Conservation (phyloP, 1,284 basidiomycete species). For the Amylostereum areolatum region DNA sequence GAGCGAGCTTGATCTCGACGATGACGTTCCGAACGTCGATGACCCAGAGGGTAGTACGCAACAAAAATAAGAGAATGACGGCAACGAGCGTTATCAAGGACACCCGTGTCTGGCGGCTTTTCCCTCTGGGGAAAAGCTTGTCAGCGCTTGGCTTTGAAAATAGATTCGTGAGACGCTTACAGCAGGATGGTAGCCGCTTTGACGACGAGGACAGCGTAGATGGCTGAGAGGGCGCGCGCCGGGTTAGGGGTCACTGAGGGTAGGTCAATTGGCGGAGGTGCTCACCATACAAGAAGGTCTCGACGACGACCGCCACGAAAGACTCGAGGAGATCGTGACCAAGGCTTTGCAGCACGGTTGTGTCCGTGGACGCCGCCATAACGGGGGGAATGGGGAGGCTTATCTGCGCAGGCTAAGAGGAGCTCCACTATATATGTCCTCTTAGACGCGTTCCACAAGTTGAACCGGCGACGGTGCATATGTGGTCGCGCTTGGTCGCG, state of each 20-base stretch:
- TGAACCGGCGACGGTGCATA: no score
- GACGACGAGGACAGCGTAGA: slow-evolving; percentile 2
- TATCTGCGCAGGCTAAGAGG: no score
- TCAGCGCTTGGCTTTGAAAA: background rate
- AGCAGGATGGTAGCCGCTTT: slow-evolving; percentile 1
- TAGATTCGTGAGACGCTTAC: background rate
- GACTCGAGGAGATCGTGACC: slow-evolving; percentile 8
- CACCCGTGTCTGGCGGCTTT: background rate
- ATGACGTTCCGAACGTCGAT: slow-evolving; percentile 7
- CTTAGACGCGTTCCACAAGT: no score
- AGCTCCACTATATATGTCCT: no score
- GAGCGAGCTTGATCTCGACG: slow-evolving; percentile 1
- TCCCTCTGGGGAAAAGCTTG: background rate
- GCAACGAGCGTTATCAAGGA: background rate
- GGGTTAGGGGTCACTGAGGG: background rate
- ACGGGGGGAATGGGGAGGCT: no score
- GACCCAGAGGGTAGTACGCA: slow-evolving; percentile 1
- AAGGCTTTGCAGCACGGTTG: slow-evolving; percentile 2
- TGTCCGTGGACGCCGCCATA: slow-evolving; percentile 2
- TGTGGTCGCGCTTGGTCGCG: no score
- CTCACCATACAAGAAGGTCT: slow-evolving; percentile 8
- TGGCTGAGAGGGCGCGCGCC: background rate
- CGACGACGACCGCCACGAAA: slow-evolving; percentile 8
- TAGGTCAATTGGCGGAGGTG: background rate
- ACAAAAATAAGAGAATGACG: slow-evolving; percentile 2